Evolutionary conservation across 2,329 filamentous ascomycete genomes (phyloP), one percentile per base, ranked within the genome.

Genomic region (Talaromyces islandicus): DNA sequence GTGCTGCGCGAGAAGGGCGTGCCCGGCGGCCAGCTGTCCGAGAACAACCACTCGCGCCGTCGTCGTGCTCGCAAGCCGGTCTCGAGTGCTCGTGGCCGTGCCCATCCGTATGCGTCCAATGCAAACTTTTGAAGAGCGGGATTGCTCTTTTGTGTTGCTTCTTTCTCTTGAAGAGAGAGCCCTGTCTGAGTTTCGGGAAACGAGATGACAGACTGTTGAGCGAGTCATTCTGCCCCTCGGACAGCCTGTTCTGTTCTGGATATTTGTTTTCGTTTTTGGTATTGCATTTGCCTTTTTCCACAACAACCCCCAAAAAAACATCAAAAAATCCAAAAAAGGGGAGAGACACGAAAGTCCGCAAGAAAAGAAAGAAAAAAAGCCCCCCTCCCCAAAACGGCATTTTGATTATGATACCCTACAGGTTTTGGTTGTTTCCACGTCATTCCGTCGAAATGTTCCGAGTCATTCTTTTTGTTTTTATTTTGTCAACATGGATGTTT

Each of bases 1-100:
- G 53, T 60, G 7, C 35, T 57, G 27, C 50, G 21, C 64, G 63
- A 62, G 63, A 66, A 29, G 10, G 63, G 24, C 50, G 62, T 52
- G 48, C 25, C 48, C 7, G 14, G 48, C 10, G 48, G 48, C 32
- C 25, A 50, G 12, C 24, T 57, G 19, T 35, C 55, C 1, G 55
- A 24, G 6, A 57, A 51, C 43, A 57, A 57, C 2, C 55, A 51
- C n/a, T 57, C 55, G 7, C 55, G 55, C 4, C 55, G 55, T 24
- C 55, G 55, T 12, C 55, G 55, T 35, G 55, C 55, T 51, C 38
- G 50, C 25, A 54, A 55, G 51, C 57, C 41, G 29, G 41, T 38
- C 29, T 50, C 38, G 35, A 38, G 25, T 12, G 17, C 24, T 17
- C 48, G 48, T 29, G 48, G 24, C 14, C 48, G 48, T 7, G 4